These are phyloP conservation scores for Cerioporus squamosus DNA, from an alignment of 1,284 basidiomycete genomes.

Conservation along the genomic window DNA sequence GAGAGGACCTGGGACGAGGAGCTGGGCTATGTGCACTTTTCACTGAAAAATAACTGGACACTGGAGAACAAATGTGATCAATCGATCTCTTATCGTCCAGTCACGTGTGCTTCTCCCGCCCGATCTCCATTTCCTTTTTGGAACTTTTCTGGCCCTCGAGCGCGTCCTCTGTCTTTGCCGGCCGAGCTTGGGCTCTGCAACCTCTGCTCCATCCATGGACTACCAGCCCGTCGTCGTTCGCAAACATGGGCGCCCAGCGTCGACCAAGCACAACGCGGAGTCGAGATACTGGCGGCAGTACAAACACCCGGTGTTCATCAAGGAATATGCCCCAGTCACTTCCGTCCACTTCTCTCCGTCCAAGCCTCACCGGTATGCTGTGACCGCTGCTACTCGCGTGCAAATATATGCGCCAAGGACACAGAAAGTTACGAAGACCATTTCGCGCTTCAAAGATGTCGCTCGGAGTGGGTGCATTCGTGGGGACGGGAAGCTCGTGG, in stretches of 20 bases:
- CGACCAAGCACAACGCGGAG: conserved; percentile 68
- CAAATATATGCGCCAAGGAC: conserved; percentile 97
- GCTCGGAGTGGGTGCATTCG: conserved; percentile 89
- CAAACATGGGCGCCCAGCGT: conserved; percentile 57
- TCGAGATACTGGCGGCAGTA: conserved; percentile 83
- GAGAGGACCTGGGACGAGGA: conserved; percentile 20
- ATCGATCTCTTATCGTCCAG: conserved; percentile 37
- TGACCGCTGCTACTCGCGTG: conserved; percentile 92
- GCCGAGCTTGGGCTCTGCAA: not conserved
- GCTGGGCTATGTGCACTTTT: conserved; percentile 27
- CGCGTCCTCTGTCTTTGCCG: not conserved
- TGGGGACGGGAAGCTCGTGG: conserved; percentile 91
- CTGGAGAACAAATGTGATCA: conserved; percentile 18
- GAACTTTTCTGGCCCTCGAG: conserved; percentile 21
- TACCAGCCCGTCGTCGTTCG: conserved; percentile 78
- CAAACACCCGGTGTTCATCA: conserved; percentile 88
- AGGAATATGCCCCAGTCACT: conserved; percentile 94
- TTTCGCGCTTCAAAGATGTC: conserved; percentile 96
- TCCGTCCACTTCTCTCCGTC: conserved; percentile 88
- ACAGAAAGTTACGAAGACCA: conserved; percentile 94
- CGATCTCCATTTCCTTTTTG: conserved; percentile 25
- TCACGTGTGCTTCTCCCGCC: conserved; percentile 30
- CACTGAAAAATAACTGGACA: conserved; percentile 28
- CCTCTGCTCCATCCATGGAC: conserved; percentile 58
- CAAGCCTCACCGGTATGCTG: conserved; percentile 92